Evolutionary conservation across 2,329 filamentous ascomycete genomes (phyloP), one percentile per base, ranked within the genome.

Genomic region (Fusarium chlamydosporum): DNA sequence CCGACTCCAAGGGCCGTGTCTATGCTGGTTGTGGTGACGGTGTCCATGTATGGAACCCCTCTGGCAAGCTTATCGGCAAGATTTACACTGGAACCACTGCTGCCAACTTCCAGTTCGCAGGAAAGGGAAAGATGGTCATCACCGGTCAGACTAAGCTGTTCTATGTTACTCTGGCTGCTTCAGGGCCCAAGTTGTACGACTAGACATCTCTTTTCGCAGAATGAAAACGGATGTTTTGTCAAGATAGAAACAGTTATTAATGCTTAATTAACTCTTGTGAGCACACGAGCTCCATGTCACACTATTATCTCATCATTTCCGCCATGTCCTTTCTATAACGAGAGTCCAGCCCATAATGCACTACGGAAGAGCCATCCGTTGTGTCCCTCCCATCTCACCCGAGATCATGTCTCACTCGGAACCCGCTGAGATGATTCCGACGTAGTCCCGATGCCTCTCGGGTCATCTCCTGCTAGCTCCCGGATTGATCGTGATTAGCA

Each of bases 1-100:
- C 81, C 56, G 86, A 88, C 66, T 76, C 79, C 29, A 76, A 83
- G n/a, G 87, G 87, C 1, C 86, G 88, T 42, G 81, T 90, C 5
- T 89, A 85, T 67, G 76, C 80, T 4, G 82, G 82, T 5, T 83
- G 80, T 45, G 82, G 82, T 1, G 84, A 86, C 53, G 84, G 84
- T 15, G 78, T 86, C 4, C 80, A 84, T 42, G 80, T 86, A 3
- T 86, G 80, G 79, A 83, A 83, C 55, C 65, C 78, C 0, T 78
- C 76, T 7, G 83, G 83, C 27, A 80, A 79, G 56, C 77, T 85
- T 1, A 79, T 86, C 10, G 84, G 84, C 4, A 90, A 90, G 77
- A 85, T 90, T 27, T 83, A 83, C 59, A 80, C 84, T 0, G 81
- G 83, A 1, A 79, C 79, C 26, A 78, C 76, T 4, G 76, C 74